Evolutionary conservation across 2,329 filamentous ascomycete genomes (phyloP).

Genomic region (Nigrospora osmanthi): DNA sequence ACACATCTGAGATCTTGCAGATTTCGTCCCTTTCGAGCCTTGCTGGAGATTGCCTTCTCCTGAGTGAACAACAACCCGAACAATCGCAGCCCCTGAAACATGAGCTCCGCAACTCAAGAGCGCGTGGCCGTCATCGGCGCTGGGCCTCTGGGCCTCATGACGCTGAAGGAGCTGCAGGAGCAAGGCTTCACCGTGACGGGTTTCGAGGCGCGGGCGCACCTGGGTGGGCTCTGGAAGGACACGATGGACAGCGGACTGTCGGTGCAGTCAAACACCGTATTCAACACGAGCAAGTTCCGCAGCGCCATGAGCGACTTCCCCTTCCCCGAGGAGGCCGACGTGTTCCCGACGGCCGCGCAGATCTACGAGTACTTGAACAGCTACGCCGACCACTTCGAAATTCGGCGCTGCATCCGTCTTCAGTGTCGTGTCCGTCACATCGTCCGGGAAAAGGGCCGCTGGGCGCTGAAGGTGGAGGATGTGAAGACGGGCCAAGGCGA

Average conservation of each 20-base stretch:
- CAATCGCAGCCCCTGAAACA: no score
- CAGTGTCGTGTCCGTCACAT: neutral
- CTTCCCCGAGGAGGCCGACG: constrained; percentile 1
- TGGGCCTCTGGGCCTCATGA: constrained; percentile 7
- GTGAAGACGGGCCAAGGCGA: neutral
- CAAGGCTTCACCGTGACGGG: constrained; percentile 6
- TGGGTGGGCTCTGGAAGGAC: constrained; percentile 9
- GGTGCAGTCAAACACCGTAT: constrained; percentile 4
- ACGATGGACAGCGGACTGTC: constrained; percentile 2
- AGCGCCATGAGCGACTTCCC: constrained; percentile 7
- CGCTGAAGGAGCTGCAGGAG: constrained; percentile 8
- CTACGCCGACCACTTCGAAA: constrained; percentile 3
- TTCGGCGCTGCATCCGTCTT: constrained; percentile 2
- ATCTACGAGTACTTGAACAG: constrained; percentile 1
- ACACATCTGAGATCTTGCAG: no score
- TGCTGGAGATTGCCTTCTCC: no score
- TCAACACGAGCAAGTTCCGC: constrained; percentile 3
- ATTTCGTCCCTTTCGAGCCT: no score
- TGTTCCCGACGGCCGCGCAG: constrained; percentile 2
- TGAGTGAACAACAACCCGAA: no score
- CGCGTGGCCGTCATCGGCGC: constrained; percentile 11
- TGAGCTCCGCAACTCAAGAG: no score
- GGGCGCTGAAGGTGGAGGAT: neutral
- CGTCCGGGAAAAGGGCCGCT: neutral
- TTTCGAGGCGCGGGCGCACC: constrained; percentile 4